These are phyloP conservation scores for Dactylellina leptospora DNA, from an alignment of 2,329 filamentous ascomycete species.

Conservation along the genomic window DNA sequence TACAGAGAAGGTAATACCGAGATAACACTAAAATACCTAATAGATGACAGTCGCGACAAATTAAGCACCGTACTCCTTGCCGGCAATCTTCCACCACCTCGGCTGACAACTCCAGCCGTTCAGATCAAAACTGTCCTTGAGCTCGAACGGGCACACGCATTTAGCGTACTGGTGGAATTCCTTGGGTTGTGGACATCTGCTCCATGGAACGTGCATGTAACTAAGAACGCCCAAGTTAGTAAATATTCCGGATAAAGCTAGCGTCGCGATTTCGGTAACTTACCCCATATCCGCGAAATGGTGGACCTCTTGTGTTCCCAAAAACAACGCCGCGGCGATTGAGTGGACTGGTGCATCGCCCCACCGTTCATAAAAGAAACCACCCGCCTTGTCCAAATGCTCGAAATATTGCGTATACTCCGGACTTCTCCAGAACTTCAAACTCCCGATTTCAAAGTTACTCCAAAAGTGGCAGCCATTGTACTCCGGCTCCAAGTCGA, in stretches of 20 bases:
- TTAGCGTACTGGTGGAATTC: conserved; percentile 54
- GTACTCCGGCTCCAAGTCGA: conserved; percentile 52
- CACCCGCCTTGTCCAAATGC: conserved; percentile 55
- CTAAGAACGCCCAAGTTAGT: conserved; percentile 3
- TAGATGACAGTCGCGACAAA: neutral
- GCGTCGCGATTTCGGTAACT: conserved; percentile 11
- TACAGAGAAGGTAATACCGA: conserved; percentile 17
- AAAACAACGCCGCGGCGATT: conserved; percentile 55
- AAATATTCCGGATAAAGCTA: neutral
- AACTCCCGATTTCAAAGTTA: conserved; percentile 57
- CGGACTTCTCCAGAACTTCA: conserved; percentile 56
- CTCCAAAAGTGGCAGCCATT: conserved; percentile 58
- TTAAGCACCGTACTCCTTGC: conserved; percentile 54
- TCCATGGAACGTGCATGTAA: conserved; percentile 52
- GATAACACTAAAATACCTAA: neutral
- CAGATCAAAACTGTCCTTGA: conserved; percentile 56
- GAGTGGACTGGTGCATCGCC: conserved; percentile 57
- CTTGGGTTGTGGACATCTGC: conserved; percentile 55
- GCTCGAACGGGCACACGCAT: conserved; percentile 56
- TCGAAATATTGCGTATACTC: conserved; percentile 56
- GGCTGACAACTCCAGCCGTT: conserved; percentile 56
- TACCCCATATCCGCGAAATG: conserved; percentile 57
- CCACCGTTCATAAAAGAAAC: conserved; percentile 57
- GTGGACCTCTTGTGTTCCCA: conserved; percentile 55
- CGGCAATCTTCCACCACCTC: conserved; percentile 56